A percentile compares a stretch with the other conserved stretches of the same genome.
Evolutionary conservation across 257 asterid genomes (phyloP).

Genomic region (Solanum ossicruentum): DNA sequence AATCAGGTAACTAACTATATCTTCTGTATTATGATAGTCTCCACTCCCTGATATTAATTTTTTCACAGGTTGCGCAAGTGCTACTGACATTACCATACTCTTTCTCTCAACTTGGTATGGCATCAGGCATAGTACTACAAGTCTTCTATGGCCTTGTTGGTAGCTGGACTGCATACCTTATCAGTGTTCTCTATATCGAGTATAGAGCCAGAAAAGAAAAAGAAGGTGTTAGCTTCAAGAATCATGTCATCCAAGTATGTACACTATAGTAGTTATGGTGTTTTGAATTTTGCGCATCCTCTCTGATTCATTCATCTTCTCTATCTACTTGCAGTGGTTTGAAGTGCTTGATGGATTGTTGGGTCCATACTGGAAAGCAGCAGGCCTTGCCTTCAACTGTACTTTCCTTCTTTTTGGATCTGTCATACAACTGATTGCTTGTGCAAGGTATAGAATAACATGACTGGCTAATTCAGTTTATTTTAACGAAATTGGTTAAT

Average conservation of each 20-base stretch:
- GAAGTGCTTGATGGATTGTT: conserved; percentile 90
- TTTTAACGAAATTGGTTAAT: neutral
- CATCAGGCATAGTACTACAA: conserved; percentile 70
- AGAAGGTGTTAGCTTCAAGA: conserved; percentile 81
- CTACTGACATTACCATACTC: conserved; percentile 83
- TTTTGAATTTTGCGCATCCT: neutral
- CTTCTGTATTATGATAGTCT: too few species aligned
- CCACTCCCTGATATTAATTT: too few species aligned
- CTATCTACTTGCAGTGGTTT: conserved; percentile 52
- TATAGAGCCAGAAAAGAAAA: conserved; percentile 81
- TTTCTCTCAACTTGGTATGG: conserved; percentile 85
- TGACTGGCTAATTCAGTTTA: too few species aligned
- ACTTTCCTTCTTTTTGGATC: conserved; percentile 95
- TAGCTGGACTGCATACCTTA: conserved; percentile 96
- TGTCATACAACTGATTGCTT: conserved; percentile 90
- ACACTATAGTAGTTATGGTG: neutral
- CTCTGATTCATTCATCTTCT: neutral
- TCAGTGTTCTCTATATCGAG: conserved; percentile 82
- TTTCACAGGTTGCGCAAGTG: conserved; percentile 82
- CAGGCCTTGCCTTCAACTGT: conserved; percentile 90
- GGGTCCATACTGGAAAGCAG: conserved; percentile 97
- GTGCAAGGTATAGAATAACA: conserved; percentile 59
- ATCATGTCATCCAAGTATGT: conserved; percentile 87
- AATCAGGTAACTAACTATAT: conserved; percentile 24
- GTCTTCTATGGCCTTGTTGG: conserved; percentile 78